These are phyloP conservation scores for Cytospora chrysosperma DNA, from an alignment of 2,329 filamentous ascomycete species.

Conservation along the genomic window DNA sequence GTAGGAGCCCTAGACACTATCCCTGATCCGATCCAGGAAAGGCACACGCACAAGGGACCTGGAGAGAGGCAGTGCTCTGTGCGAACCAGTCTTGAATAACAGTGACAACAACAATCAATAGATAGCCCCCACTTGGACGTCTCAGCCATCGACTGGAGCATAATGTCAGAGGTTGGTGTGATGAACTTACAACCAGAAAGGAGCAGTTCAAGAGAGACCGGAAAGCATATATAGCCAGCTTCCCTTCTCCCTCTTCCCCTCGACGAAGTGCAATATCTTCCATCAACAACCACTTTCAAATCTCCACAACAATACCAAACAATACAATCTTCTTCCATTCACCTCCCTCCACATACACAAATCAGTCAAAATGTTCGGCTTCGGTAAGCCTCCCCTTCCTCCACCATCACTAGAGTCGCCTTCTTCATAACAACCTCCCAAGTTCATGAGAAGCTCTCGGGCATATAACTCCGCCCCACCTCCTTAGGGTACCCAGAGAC, in stretches of 20 bases:
- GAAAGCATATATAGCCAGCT: conserved; percentile 23
- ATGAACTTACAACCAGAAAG: background rate
- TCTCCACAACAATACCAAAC: background rate
- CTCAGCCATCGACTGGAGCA: conserved; percentile 13
- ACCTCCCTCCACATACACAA: background rate
- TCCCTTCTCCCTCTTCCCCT: background rate
- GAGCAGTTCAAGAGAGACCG: background rate
- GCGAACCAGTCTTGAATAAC: background rate
- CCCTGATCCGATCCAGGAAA: conserved; percentile 5
- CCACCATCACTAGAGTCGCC: background rate
- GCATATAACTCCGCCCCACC: background rate
- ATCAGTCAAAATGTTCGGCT: conserved; percentile 26
- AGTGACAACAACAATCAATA: background rate
- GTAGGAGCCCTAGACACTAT: background rate
- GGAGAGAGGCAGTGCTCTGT: conserved; percentile 18
- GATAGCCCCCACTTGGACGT: conserved; percentile 17
- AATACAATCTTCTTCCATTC: background rate
- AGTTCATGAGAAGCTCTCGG: no score
- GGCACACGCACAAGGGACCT: conserved; percentile 3
- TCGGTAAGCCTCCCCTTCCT: conserved; percentile 20
- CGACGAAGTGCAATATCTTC: background rate
- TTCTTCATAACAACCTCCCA: background rate
- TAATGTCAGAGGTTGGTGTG: conserved; percentile 7
- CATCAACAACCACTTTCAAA: conserved; percentile 12
- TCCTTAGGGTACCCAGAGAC: background rate